Base-by-base conservation (phyloP, 2,329 filamentous ascomycete genomes). In the Botrytis fabae region DNA sequence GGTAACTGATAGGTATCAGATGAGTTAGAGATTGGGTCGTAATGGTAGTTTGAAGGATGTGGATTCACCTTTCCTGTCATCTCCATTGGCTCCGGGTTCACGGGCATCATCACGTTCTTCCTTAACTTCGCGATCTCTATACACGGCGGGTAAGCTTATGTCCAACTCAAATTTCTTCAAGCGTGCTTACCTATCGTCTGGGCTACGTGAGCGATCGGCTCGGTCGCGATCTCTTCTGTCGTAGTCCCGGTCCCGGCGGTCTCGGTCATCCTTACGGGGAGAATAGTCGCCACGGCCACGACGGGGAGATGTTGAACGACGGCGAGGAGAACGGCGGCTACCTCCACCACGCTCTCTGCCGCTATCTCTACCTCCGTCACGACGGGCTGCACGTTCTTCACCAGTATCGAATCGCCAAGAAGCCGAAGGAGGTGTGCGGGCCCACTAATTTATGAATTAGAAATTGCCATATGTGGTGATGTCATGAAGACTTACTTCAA, bases 381-480 rank as follows among this genome's bases (percentile, higher is more conserved):
- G 88, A 75, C 92, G 65, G 65, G 48, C 65, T 69, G 48, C 90
- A 77, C 90, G 92, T 80, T 94, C 92, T 80, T 92, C 90, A 75
- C 95, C 95, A 78, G 94, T 94, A 83, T 98, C 96, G 82, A 99
- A 99, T 75, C 96, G 93, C 96, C 96, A 99, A 44, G 95, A 98
- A 70, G 96, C 96, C 78, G 96, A 98, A 68, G 96, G 96, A 80
- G 96, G 96, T 80, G 96, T 99, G 80, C 96, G 93, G 80, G 96
- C 96, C 96, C 96, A 99, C 96, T 99, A 76, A 63, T 59, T 25
- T 62, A 38, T n/a, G 40, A n/a, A 22, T 75, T 65, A 75, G 73
- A 48, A 63, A n/a, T 48, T 18, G 35, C 32, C 46, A 20, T 25
- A n/a, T 40, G 40, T 35, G 44, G 48, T 46, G 35, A 63, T 68